These are phyloP conservation scores for Aureococcus anophagefferens DNA, from an alignment of 108 stramenopile genomes.

Conservation along the genomic window DNA sequence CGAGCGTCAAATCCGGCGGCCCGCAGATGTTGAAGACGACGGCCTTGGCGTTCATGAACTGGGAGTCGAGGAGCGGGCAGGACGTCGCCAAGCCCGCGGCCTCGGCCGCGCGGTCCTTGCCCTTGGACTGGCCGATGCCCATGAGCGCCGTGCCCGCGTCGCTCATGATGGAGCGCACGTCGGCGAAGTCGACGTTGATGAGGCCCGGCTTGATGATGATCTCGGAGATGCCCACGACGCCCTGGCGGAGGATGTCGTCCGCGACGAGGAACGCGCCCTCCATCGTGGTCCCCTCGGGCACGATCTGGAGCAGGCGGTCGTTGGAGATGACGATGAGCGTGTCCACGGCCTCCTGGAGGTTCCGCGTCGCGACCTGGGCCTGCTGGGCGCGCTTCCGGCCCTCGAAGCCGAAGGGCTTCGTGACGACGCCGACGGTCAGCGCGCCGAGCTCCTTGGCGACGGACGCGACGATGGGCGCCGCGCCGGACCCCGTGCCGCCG, in stretches of 20 bases:
- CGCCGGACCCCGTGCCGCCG: slow-evolving; percentile 67
- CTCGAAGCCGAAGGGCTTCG: slow-evolving; percentile 70
- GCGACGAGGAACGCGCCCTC: slow-evolving; percentile 68
- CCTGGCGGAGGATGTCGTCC: slow-evolving; percentile 64
- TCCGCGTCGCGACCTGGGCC: slow-evolving; percentile 48
- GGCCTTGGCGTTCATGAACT: slow-evolving; percentile 45
- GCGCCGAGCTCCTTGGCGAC: slow-evolving; percentile 48
- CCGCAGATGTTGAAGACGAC: slow-evolving; percentile 69
- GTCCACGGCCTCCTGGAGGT: slow-evolving; percentile 49
- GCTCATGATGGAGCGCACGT: slow-evolving; percentile 59
- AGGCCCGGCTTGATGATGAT: slow-evolving; percentile 68
- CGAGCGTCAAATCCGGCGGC: slow-evolving; percentile 49
- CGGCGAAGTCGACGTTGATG: slow-evolving; percentile 72
- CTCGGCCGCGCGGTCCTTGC: slow-evolving; percentile 60
- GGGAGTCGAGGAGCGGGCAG: slow-evolving; percentile 57
- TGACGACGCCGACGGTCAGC: slow-evolving; percentile 68
- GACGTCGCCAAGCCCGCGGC: slow-evolving; percentile 58
- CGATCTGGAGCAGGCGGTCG: slow-evolving; percentile 60
- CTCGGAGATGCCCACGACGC: slow-evolving; percentile 68
- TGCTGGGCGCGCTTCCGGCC: slow-evolving; percentile 51
- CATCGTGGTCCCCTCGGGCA: slow-evolving; percentile 61
- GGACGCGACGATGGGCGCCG: slow-evolving; percentile 64
- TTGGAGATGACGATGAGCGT: slow-evolving; percentile 69
- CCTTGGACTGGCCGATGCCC: slow-evolving; percentile 60
- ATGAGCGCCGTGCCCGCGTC: slow-evolving; percentile 65